Evolutionary conservation across 2,329 filamentous ascomycete species (phyloP).

Genomic region (Dryadomyces quercivorus): DNA sequence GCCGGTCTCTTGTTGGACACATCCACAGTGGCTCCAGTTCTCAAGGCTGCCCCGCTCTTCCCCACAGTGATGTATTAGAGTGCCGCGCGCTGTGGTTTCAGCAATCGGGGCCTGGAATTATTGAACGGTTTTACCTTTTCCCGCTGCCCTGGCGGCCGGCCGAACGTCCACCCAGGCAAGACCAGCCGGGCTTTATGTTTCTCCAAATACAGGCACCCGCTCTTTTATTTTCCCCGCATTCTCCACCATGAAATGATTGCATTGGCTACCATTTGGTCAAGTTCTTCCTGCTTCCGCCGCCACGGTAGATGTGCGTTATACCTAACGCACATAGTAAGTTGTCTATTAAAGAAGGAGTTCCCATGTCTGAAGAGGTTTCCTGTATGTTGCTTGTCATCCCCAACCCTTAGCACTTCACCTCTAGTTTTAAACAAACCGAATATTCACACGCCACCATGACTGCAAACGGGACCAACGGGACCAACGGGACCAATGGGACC

Average conservation of each 20-base stretch:
- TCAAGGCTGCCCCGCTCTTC: not conserved
- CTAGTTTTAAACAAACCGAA: not conserved
- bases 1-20: not conserved
- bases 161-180: no score
- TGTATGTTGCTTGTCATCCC: no score
- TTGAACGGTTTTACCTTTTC: not conserved
- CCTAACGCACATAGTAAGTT: not conserved
- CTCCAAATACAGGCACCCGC: not conserved
- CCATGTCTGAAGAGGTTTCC: not conserved
- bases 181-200: not conserved
- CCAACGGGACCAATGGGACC: not conserved
- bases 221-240: not conserved
- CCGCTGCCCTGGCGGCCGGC: not conserved
- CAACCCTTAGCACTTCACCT: not conserved
- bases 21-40: not conserved
- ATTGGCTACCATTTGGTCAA: not conserved
- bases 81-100: no score
- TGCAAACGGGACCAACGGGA: not conserved
- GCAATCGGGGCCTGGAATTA: not conserved
- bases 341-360: not conserved
- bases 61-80: not conserved
- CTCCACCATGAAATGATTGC: not conserved
- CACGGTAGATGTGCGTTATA: not conserved
- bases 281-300: not conserved
- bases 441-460: not conserved